Conservation (phyloP, 2,329 filamentous ascomycete genomes). For the Gaeumannomyces tritici region DNA sequence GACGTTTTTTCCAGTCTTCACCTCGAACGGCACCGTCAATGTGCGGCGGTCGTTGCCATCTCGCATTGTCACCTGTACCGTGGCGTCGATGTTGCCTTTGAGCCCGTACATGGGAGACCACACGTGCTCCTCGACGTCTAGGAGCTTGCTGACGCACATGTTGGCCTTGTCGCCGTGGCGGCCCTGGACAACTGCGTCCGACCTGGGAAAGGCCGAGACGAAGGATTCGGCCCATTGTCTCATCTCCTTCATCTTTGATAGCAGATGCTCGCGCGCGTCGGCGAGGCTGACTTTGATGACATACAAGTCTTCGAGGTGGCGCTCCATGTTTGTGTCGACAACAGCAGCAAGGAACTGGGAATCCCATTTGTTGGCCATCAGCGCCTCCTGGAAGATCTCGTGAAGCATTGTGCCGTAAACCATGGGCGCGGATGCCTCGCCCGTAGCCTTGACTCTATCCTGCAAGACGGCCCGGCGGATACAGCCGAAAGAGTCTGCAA, state of each 20-base stretch:
- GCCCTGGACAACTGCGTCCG: conserved; percentile 67
- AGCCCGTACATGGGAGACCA: conserved; percentile 98
- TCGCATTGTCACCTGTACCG: conserved; percentile 76
- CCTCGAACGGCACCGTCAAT: conserved; percentile 83
- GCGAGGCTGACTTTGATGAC: conserved; percentile 68
- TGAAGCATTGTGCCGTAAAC: conserved; percentile 92
- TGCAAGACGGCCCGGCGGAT: conserved; percentile 85
- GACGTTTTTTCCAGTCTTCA: conserved; percentile 85
- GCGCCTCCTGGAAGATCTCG: conserved; percentile 86
- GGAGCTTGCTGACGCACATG: conserved; percentile 84
- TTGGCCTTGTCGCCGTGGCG: conserved; percentile 65
- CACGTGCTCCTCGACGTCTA: conserved; percentile 95
- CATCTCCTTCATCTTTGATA: conserved; percentile 73
- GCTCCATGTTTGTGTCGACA: conserved; percentile 60
- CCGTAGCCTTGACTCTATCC: conserved; percentile 87
- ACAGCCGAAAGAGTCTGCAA: conserved; percentile 94
- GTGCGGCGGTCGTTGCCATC: conserved; percentile 49
- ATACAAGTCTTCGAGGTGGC: conserved; percentile 82
- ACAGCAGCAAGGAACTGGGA: conserved; percentile 52
- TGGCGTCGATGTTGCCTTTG: conserved; percentile 96
- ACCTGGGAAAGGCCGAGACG: conserved; percentile 58
- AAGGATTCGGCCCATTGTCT: conserved; percentile 78
- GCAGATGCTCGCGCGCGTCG: conserved; percentile 69
- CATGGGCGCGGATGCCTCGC: conserved; percentile 67
- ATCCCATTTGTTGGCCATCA: conserved; percentile 78